A percentile compares a stretch with the other conserved stretches of the same genome.
Conservation (phyloP, 805 yeast genomes). For the Zygotorulaspora florentina region DNA sequence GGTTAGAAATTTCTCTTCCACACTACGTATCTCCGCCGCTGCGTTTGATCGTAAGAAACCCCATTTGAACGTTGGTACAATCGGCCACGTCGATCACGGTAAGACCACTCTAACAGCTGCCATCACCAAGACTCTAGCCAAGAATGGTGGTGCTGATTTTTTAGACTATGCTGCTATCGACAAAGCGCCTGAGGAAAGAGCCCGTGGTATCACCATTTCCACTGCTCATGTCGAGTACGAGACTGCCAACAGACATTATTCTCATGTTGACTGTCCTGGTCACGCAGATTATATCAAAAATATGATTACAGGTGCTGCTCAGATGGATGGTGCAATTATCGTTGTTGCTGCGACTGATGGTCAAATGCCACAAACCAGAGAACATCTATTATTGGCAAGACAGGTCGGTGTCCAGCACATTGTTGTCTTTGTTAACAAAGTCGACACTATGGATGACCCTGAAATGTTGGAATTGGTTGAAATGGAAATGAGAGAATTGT, state of each 20-base stretch:
- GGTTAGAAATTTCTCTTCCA: conserved; percentile 17
- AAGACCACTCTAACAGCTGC: conserved; percentile 98
- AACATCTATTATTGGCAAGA: conserved; percentile 95
- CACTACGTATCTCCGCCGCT: conserved; percentile 46
- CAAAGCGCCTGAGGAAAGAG: conserved; percentile 98
- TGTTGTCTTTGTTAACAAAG: conserved; percentile 97
- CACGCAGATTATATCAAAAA: conserved; percentile 98
- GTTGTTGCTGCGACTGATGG: conserved; percentile 99
- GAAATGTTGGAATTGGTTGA: conserved; percentile 99
- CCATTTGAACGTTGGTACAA: conserved; percentile 94
- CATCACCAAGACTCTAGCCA: conserved; percentile 89
- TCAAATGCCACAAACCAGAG: conserved; percentile 99
- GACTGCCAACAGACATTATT: conserved; percentile 91
- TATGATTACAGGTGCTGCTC: conserved; percentile 99
- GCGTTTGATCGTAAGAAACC: conserved; percentile 94
- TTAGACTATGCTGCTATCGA: conserved; percentile 91
- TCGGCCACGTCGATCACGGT: conserved; percentile 99
- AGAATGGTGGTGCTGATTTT: conserved; percentile 86
- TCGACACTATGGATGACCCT: conserved; percentile 95
- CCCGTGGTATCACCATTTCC: conserved; percentile 98
- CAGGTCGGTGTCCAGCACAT: conserved; percentile 98
- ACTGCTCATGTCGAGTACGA: conserved; percentile 98
- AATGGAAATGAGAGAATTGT: conserved; percentile 99
- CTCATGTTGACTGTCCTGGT: conserved; percentile 98
- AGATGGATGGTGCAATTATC: conserved; percentile 99